These are phyloP conservation scores for Paraurostyla sp. DNA, from an alignment of 73 alveolate genomes.

Conservation along the genomic window DNA sequence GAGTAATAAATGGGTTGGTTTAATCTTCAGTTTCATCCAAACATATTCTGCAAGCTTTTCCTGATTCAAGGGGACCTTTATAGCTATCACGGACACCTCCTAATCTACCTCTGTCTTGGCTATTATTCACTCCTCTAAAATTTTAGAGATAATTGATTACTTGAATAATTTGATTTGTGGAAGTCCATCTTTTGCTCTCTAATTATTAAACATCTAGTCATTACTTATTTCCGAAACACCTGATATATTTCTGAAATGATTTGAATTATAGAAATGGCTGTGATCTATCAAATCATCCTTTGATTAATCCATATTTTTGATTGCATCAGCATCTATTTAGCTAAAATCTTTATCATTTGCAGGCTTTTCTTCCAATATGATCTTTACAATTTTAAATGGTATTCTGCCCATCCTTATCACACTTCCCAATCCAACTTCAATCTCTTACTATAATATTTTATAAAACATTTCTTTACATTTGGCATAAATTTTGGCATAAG, in stretches of 20 bases:
- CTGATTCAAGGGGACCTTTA: slow-evolving; percentile 43
- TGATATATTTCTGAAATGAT: too few species aligned
- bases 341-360: background rate
- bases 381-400: slow-evolving; percentile 47
- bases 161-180: too few species aligned
- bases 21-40: slow-evolving; percentile 65
- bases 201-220: too few species aligned
- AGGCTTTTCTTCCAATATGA: background rate
- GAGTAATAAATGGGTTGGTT: slow-evolving; percentile 70
- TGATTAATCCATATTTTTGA: background rate
- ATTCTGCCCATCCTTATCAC: slow-evolving; percentile 53
- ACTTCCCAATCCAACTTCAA: slow-evolving; percentile 44
- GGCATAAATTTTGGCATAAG: slow-evolving; percentile 56
- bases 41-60: slow-evolving; percentile 72
- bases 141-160: too few species aligned
- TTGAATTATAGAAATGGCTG: too few species aligned
- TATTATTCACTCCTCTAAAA: too few species aligned
- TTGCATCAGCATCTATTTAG: background rate
- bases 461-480: background rate
- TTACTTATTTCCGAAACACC: too few species aligned
- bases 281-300: background rate
- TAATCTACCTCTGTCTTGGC: too few species aligned
- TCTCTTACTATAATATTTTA: slow-evolving; percentile 39
- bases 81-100: slow-evolving; percentile 13
- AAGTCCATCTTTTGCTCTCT: too few species aligned